phyloP scores from a whole-genome alignment of 2,329 filamentous ascomycete species.

The Thyridium curvatum region DNA sequence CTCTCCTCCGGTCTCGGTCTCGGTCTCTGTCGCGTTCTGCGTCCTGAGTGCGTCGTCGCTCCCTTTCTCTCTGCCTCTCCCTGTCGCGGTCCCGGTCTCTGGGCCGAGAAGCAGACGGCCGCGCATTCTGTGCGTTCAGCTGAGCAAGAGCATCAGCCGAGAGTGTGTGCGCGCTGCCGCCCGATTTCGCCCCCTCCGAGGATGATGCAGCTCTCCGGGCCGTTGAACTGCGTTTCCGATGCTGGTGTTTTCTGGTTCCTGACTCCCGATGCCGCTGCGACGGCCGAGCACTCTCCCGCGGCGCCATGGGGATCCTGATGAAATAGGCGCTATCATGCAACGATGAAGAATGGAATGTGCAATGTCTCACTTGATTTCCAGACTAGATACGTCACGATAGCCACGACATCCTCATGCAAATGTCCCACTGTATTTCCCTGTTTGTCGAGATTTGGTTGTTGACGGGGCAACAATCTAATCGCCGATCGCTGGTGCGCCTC shows the following conservation, averaged over 20 bases:
- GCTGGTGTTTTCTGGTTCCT: slow-evolving; percentile 11
- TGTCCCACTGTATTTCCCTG: slow-evolving; percentile 2
- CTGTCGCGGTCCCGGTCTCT: slow-evolving; percentile 3
- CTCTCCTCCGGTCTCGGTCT: slow-evolving; percentile 5
- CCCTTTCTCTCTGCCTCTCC: slow-evolving; percentile 6
- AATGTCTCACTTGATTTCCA: not conserved
- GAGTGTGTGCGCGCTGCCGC: slow-evolving; percentile 11
- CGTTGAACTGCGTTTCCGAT: slow-evolving; percentile 11
- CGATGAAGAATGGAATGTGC: slow-evolving; percentile 2
- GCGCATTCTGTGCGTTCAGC: slow-evolving; percentile 13
- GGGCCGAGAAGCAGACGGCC: slow-evolving; percentile 1
- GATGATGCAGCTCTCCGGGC: slow-evolving; percentile 4
- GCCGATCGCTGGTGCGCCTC: slow-evolving; percentile 1
- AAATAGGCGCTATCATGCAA: too few species aligned
- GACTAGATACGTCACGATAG: too few species aligned
- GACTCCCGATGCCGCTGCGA: slow-evolving; percentile 11
- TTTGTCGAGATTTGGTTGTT: slow-evolving; percentile 18
- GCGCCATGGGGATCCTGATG: slow-evolving; percentile 4
- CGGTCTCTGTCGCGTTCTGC: slow-evolving; percentile 3
- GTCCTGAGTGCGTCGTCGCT: not conserved
- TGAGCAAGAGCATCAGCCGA: slow-evolving; percentile 18
- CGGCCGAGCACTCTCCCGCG: slow-evolving; percentile 5
- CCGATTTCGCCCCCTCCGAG: slow-evolving; percentile 6
- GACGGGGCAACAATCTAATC: slow-evolving; percentile 35
- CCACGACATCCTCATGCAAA: too few species aligned